These are phyloP conservation scores for Exophiala xenobiotica DNA, from an alignment of 2,329 filamentous ascomycete genomes.

Conservation along the genomic window DNA sequence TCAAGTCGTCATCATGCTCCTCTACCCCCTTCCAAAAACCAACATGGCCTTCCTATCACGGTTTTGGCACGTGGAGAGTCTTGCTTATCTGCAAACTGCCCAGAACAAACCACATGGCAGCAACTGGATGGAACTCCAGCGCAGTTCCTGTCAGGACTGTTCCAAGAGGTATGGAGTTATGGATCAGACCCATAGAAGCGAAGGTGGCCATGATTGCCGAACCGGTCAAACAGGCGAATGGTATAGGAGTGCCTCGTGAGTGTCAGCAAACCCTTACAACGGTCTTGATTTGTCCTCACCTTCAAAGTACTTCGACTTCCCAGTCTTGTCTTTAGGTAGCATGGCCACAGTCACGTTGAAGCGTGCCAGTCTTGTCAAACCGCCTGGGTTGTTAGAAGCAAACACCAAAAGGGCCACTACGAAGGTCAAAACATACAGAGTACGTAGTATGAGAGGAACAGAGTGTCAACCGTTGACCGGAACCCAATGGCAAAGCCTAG, in stretches of 20 bases:
- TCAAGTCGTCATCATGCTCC: too few relatives aligned
- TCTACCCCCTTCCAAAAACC: not conserved
- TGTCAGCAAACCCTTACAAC: not conserved
- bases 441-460: slow-evolving; percentile 81
- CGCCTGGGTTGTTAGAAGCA: slow-evolving; percentile 45
- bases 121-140: slow-evolving; percentile 82
- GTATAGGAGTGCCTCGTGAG: slow-evolving; percentile 75
- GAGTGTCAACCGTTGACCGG: slow-evolving; percentile 78
- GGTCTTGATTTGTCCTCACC: not conserved
- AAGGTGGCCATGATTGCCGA: slow-evolving; percentile 87
- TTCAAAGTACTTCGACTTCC: slow-evolving; percentile 95
- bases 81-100: slow-evolving; percentile 95
- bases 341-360: slow-evolving; percentile 95
- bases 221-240: slow-evolving; percentile 73
- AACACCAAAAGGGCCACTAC: not conserved
- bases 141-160: slow-evolving; percentile 63
- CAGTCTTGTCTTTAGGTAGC: slow-evolving; percentile 85
- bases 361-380: slow-evolving; percentile 85
- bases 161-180: slow-evolving; percentile 76
- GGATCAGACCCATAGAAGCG: slow-evolving; percentile 76
- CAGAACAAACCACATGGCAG: slow-evolving; percentile 78
- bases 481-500: slow-evolving; percentile 87
- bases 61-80: slow-evolving; percentile 93
- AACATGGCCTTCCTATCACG: slow-evolving; percentile 31
- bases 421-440: slow-evolving; percentile 45